A percentile compares a stretch with the other conserved stretches of the same genome.
These are phyloP conservation scores for Avena atlantica DNA, from an alignment of 176 grass and related monocot species.

Conservation along the genomic window DNA sequence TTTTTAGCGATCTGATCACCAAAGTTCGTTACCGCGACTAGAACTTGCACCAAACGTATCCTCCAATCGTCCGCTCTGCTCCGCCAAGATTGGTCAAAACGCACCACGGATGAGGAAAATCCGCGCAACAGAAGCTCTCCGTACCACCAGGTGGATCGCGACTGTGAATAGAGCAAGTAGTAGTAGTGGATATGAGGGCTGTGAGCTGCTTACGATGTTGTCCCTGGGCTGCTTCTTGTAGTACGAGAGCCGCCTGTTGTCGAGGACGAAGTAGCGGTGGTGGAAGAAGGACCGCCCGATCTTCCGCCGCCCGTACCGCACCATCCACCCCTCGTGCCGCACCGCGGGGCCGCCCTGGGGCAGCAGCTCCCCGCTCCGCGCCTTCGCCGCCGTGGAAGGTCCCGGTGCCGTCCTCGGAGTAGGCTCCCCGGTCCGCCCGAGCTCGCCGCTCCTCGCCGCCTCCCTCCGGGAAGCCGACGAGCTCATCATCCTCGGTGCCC, in stretches of 20 bases:
- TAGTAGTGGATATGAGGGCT: neutral
- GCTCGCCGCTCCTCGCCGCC: conserved; percentile 35
- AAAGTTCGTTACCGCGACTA: neutral
- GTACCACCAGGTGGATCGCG: neutral
- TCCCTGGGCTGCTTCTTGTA: conserved; percentile 89
- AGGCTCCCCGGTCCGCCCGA: neutral
- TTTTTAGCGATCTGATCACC: neutral
- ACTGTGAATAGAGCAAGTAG: too few relatives aligned
- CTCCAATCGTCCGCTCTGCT: neutral
- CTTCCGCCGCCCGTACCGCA: conserved; percentile 84
- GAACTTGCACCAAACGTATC: conserved; percentile 2
- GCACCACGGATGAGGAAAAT: neutral
- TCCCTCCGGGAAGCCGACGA: conserved; percentile 46
- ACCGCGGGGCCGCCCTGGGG: conserved; percentile 29
- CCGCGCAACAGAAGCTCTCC: neutral
- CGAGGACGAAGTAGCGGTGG: conserved; percentile 85
- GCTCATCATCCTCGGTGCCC: conserved; percentile 32
- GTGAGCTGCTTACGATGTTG: conserved; percentile 55
- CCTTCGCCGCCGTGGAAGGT: neutral
- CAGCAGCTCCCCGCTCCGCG: conserved; percentile 43
- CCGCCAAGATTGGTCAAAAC: neutral
- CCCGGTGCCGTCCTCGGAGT: neutral
- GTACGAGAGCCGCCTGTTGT: conserved; percentile 67
- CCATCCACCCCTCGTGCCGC: conserved; percentile 82
- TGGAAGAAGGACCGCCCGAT: conserved; percentile 84